phyloP scores from a whole-genome alignment of 2,329 filamentous ascomycete genomes.

The Fusarium subtropicale region DNA sequence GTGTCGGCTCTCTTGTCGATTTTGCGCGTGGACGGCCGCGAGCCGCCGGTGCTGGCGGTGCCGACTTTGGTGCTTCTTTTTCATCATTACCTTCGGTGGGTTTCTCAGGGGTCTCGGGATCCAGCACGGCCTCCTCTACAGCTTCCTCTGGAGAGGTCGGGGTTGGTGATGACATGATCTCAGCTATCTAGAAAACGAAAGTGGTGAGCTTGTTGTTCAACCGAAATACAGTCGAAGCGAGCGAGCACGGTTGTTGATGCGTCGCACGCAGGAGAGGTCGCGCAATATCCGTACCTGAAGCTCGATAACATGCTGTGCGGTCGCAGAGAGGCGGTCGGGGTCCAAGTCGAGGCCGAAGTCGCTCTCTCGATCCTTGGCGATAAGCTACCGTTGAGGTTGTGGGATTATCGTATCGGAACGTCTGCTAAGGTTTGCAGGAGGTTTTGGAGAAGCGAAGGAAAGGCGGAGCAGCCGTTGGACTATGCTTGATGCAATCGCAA shows the following conservation, averaged over 20 bases:
- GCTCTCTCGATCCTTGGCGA: conserved; percentile 8
- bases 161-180: conserved; percentile 47
- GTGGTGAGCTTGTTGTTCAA: conserved; percentile 33
- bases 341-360: conserved; percentile 9
- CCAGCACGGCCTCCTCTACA: conserved; percentile 40
- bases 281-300: conserved; percentile 39
- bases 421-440: conserved; percentile 23
- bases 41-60: conserved; percentile 54
- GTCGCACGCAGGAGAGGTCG: not conserved
- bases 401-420: conserved; percentile 16
- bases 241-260: conserved; percentile 8
- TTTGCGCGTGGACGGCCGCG: conserved; percentile 51
- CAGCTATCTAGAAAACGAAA: conserved; percentile 36
- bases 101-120: conserved; percentile 42
- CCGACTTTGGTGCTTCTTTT: conserved; percentile 56
- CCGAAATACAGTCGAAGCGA: not conserved
- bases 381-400: not conserved
- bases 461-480: conserved; percentile 36
- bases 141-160: conserved; percentile 44
- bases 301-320: conserved; percentile 47
- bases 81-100: conserved; percentile 31
- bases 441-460: conserved; percentile 23
- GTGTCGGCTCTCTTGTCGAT: conserved; percentile 58
- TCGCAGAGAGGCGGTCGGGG: conserved; percentile 22
- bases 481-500: conserved; percentile 30